These are phyloP conservation scores for Eragrostis nindensis DNA, from an alignment of 176 grass and related monocot species.

Conservation along the genomic window DNA sequence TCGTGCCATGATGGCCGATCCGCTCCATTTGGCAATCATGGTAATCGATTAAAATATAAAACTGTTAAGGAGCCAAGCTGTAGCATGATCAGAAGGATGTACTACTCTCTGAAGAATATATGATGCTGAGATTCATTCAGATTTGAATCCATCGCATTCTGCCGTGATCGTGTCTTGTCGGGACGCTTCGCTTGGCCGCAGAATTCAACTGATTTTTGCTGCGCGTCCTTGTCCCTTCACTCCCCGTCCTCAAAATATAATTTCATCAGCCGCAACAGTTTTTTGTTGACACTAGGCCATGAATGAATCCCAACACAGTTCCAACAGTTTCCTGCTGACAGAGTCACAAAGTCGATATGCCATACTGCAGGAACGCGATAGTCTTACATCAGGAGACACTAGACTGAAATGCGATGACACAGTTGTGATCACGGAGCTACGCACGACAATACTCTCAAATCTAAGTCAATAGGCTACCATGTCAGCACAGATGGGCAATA, in stretches of 20 bases:
- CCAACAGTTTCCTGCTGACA: no score
- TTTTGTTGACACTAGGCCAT: no score
- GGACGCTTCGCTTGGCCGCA: not conserved
- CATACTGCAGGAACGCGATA: not conserved
- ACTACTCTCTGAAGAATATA: no score
- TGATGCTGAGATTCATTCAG: no score
- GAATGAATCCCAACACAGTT: no score
- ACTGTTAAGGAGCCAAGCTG: not conserved
- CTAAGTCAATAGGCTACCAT: not conserved
- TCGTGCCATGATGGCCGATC: slow-evolving; percentile 29
- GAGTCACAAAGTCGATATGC: no score
- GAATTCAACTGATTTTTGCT: not conserved
- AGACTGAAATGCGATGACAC: not conserved
- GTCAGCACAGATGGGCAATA: not conserved
- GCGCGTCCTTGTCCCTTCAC: not conserved
- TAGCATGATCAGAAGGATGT: no score
- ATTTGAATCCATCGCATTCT: not conserved
- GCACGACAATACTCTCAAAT: not conserved
- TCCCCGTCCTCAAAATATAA: no score
- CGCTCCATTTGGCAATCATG: slow-evolving; percentile 31
- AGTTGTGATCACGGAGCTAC: not conserved
- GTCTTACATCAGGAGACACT: not conserved
- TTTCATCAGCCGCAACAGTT: no score
- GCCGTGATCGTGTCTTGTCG: not conserved
- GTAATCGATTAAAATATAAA: not conserved